These are phyloP conservation scores for Penicillium goetzii DNA, from an alignment of 495 filamentous ascomycete genomes.

Conservation along the genomic window DNA sequence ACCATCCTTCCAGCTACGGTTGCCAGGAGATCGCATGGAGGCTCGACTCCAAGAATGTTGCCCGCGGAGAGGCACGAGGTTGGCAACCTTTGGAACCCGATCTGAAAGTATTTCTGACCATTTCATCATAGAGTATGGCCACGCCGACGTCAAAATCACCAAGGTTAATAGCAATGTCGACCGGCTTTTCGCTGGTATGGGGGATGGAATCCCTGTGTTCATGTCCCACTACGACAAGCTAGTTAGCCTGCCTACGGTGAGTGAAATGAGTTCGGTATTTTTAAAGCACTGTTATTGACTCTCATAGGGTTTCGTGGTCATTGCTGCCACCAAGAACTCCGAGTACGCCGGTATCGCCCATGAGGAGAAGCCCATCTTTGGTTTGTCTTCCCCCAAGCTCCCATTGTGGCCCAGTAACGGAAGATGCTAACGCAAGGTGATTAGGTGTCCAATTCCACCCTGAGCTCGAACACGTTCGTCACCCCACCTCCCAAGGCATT, in stretches of 20 bases:
- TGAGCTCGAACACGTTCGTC: slow-evolving; percentile 29
- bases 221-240: slow-evolving; percentile 39
- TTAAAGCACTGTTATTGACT: slow-evolving; percentile 11
- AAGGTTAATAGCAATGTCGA: slow-evolving; percentile 26
- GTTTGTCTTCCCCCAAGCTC: slow-evolving; percentile 17
- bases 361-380: slow-evolving; percentile 26
- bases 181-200: slow-evolving; percentile 31
- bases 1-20: slow-evolving; percentile 24
- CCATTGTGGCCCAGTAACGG: not conserved
- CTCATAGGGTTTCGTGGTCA: slow-evolving; percentile 21
- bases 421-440: slow-evolving; percentile 17
- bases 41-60: slow-evolving; percentile 27
- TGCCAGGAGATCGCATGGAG: slow-evolving; percentile 32
- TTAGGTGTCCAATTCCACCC: slow-evolving; percentile 35
- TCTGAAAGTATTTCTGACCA: slow-evolving; percentile 10
- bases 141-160: slow-evolving; percentile 27
- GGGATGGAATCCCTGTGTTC: slow-evolving; percentile 28
- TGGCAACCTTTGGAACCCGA: slow-evolving; percentile 7
- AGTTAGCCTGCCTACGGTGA: slow-evolving; percentile 27
- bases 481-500: not conserved
- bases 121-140: slow-evolving; percentile 27
- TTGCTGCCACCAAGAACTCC: slow-evolving; percentile 31
- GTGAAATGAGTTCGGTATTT: slow-evolving; percentile 11
- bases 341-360: slow-evolving; percentile 31
- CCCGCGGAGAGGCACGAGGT: slow-evolving; percentile 28